Evolutionary conservation across 2,329 filamentous ascomycete species (phyloP), one percentile per base, ranked within the genome.

Genomic region (Alternaria brassicae): DNA sequence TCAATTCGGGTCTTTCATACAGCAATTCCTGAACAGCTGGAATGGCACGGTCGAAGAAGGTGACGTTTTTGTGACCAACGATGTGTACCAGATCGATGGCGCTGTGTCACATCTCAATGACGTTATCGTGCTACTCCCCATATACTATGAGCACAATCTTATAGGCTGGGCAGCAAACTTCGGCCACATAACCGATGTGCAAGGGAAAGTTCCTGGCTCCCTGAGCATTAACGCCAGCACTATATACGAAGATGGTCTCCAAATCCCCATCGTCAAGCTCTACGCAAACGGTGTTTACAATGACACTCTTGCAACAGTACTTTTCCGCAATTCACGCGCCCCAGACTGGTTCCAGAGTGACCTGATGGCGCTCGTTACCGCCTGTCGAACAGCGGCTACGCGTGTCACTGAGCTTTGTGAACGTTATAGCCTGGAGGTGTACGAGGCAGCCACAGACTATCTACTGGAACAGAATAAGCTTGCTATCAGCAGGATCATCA

Each of bases 111-210:
- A 84, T 63, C 68, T 83, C 4, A 83, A 83, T 70, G 81, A 83
- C 57, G 78, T 83, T 5, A 81, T 84, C n/a, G 77, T 83, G 1
- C 64, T 84, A 1, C 66, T 84, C 2, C 82, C 82, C 2, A 83
- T 84, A 34, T 81, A 81, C 62, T 75, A 80, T 52, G 62, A 82
- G 9, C 75, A 79, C 56, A 69, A 74, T 19, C 71, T 84, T 2
- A 77, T 84, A 25, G 82, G 81, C 1, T 84, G 81, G 78, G 79
- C 81, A 1, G 81, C 82, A 15, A 82, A 84, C 58, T 84, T 84
- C 53, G 82, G 82, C 1, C 82, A 84, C 60, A 66, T 84, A 56
- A 83, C 82, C 0, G 75, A 78, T 53, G 65, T 78, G 1, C 74
- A 77, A 58, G 82, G 81, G 19, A 82, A 81, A 53, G 82, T 83